A percentile compares a stretch with the other conserved stretches of the same genome.
These are phyloP conservation scores for Platanthera guangdongensis DNA, from an alignment of 106 monocot species.

Conservation along the genomic window DNA sequence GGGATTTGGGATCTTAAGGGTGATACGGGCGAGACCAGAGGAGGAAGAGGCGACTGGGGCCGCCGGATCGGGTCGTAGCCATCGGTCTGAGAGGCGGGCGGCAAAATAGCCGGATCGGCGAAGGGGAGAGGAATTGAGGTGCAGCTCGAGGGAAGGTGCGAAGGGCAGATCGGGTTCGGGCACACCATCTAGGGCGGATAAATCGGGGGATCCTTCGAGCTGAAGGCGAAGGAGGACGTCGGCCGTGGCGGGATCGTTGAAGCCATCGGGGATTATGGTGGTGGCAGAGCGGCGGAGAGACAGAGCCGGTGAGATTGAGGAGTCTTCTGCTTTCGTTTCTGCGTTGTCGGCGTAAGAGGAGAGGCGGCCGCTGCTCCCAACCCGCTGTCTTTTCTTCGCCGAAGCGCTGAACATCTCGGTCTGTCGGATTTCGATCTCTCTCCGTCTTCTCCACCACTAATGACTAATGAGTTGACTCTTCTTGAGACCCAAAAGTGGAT, in stretches of 20 bases:
- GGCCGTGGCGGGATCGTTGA: slow-evolving; percentile 48
- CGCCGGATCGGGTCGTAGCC: slow-evolving; percentile 14
- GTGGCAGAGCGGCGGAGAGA: background rate
- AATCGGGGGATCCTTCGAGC: slow-evolving; percentile 18
- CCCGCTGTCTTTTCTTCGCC: slow-evolving; percentile 35
- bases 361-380: slow-evolving; percentile 51
- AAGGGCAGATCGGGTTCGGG: background rate
- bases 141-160: slow-evolving; percentile 38
- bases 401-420: background rate
- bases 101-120: slow-evolving; percentile 67
- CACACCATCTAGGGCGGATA: background rate
- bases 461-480: too few relatives aligned
- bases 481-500: too few relatives aligned
- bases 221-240: slow-evolving; percentile 57
- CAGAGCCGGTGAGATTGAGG: slow-evolving; percentile 4
- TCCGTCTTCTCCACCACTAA: too few relatives aligned
- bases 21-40: background rate
- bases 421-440: background rate
- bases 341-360: slow-evolving; percentile 15
- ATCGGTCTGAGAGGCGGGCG: slow-evolving; percentile 83
- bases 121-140: slow-evolving; percentile 68
- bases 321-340: background rate
- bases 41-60: background rate
- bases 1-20: slow-evolving; percentile 18
- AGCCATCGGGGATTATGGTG: slow-evolving; percentile 23